Evolutionary conservation across 2,329 filamentous ascomycete genomes (phyloP).

Genomic region (Endocalyx cinctus): DNA sequence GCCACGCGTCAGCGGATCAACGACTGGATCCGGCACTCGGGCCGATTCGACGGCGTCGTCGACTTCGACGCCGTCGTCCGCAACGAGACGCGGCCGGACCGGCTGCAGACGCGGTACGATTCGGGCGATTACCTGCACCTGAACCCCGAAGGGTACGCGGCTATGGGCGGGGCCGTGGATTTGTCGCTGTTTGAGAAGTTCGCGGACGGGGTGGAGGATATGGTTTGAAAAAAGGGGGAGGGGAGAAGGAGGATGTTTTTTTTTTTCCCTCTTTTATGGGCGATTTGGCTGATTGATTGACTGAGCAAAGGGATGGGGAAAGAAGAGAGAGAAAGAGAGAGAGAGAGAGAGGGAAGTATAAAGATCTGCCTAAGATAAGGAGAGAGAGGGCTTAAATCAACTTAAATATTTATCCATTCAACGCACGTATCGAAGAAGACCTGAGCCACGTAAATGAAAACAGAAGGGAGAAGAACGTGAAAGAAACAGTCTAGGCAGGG

Average conservation of each 20-base stretch:
- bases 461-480: too few species aligned
- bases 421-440: too few species aligned
- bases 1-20: conserved; percentile 51
- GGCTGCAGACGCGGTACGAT: conserved; percentile 41
- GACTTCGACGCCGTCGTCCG: conserved; percentile 56
- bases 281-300: too few species aligned
- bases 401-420: too few species aligned
- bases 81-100: conserved; percentile 35
- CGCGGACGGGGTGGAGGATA: conserved; percentile 18
- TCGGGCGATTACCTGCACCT: conserved; percentile 59
- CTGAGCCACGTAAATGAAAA: too few species aligned
- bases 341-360: too few species aligned
- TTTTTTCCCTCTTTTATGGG: too few species aligned
- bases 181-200: conserved; percentile 42
- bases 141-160: conserved; percentile 49
- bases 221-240: conserved; percentile 1
- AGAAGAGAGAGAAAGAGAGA: too few species aligned
- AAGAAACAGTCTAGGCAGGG: too few species aligned
- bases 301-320: too few species aligned
- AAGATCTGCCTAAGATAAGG: too few species aligned
- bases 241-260: background rate
- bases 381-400: too few species aligned
- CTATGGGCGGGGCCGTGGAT: conserved; percentile 51
- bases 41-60: conserved; percentile 54
- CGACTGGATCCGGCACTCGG: conserved; percentile 49